A percentile compares a stretch with the other conserved stretches of the same genome.
Evolutionary conservation across 2,329 filamentous ascomycete species (phyloP).

Genomic region (Pseudodiploospora longispora): DNA sequence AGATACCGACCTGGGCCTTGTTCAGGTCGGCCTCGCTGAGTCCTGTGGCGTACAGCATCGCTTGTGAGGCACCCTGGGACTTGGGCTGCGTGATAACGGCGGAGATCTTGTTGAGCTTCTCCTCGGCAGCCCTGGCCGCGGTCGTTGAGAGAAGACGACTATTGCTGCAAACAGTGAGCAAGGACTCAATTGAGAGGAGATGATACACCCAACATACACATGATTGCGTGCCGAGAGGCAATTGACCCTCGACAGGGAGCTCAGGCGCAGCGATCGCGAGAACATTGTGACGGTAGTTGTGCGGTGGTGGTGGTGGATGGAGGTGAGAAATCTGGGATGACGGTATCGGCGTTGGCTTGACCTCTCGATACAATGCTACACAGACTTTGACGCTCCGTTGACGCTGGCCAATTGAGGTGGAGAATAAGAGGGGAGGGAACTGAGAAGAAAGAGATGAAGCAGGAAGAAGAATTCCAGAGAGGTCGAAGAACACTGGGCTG

Average conservation of each 20-base stretch:
- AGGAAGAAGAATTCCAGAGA: no score
- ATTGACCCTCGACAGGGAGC: constrained; percentile 10
- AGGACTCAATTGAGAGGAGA: background rate
- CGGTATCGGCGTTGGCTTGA: no score
- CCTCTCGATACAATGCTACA: no score
- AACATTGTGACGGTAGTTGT: constrained; percentile 11
- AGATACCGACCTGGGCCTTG: constrained; percentile 96
- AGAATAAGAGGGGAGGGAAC: constrained; percentile 12
- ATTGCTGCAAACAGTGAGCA: background rate
- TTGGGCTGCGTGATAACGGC: constrained; percentile 88
- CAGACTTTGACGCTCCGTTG: background rate
- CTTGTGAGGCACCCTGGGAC: constrained; percentile 95
- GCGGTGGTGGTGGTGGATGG: background rate
- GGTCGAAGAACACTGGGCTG: background rate
- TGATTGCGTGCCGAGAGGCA: constrained; percentile 9
- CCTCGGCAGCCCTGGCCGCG: constrained; percentile 38
- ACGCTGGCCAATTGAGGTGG: constrained; percentile 17
- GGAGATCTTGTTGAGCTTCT: constrained; percentile 75
- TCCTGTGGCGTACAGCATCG: constrained; percentile 96
- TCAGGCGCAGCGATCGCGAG: constrained; percentile 12
- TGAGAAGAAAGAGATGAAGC: no score
- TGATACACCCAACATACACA: constrained; percentile 6
- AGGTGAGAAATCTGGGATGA: constrained; percentile 10
- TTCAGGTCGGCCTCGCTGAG: constrained; percentile 79
- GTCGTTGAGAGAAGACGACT: constrained; percentile 47